phyloP scores from a whole-genome alignment of 1,284 basidiomycete species.

The Xerocomus nothofagi region DNA sequence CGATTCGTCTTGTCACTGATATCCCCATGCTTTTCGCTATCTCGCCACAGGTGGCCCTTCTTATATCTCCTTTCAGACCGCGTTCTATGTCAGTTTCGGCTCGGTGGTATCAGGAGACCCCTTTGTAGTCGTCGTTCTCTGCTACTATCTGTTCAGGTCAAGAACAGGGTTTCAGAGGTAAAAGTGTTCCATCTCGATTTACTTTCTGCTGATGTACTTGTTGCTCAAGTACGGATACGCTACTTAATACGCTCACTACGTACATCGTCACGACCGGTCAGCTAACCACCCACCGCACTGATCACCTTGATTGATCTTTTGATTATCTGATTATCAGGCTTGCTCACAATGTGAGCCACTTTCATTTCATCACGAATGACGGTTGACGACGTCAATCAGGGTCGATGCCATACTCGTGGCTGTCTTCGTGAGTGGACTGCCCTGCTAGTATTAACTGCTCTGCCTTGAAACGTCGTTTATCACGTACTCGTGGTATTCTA shows the following conservation, averaged over 20 bases:
- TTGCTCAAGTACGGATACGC: constrained; percentile 41
- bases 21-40: neutral
- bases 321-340: no score
- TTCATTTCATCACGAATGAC: neutral
- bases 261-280: constrained; percentile 50
- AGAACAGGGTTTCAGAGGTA: constrained; percentile 45
- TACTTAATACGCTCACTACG: constrained; percentile 43
- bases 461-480: neutral
- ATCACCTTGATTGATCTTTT: neutral
- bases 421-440: constrained; percentile 34
- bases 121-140: constrained; percentile 43
- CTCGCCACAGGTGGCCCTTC: constrained; percentile 8
- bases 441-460: neutral
- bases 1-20: neutral
- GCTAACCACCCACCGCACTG: neutral
- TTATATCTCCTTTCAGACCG: constrained; percentile 28
- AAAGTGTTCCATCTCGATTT: neutral
- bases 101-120: constrained; percentile 43
- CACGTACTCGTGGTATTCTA: no score
- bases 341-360: constrained; percentile 16
- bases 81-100: constrained; percentile 45
- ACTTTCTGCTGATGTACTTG: neutral
- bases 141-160: constrained; percentile 40
- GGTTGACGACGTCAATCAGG: constrained; percentile 27
- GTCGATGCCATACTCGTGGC: constrained; percentile 46